A percentile compares a stretch with the other conserved stretches of the same genome.
These are phyloP conservation scores for Flaveria floridana DNA, from an alignment of 140 eudicot genomes.

Conservation along the genomic window DNA sequence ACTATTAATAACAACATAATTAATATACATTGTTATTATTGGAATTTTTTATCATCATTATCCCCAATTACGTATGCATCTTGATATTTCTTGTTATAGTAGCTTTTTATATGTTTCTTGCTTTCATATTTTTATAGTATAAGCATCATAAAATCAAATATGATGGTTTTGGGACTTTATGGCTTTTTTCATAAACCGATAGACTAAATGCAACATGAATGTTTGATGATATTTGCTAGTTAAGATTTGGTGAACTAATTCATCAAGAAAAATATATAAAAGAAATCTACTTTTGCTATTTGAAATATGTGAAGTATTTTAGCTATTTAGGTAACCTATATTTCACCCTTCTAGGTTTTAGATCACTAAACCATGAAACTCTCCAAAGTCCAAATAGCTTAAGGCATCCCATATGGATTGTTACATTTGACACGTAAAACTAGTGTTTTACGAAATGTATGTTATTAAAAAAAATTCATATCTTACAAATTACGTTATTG, in stretches of 20 bases:
- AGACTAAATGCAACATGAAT: constrained; percentile 41
- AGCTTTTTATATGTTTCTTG: background rate
- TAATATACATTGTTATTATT: background rate
- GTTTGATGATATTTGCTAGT: constrained; percentile 47
- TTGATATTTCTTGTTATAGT: background rate
- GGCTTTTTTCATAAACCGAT: background rate
- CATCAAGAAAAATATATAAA: constrained; percentile 12
- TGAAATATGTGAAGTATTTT: background rate
- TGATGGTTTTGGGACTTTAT: background rate
- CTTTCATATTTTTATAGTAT: background rate
- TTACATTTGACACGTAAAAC: background rate
- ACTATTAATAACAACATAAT: background rate
- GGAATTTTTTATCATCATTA: background rate
- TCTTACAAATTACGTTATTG: background rate
- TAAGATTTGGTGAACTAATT: constrained; percentile 74
- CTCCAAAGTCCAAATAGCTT: background rate
- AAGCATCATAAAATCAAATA: background rate
- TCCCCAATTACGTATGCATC: background rate
- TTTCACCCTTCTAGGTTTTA: constrained; percentile 29
- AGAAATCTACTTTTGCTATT: background rate
- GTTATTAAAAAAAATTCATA: background rate
- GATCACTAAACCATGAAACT: constrained; percentile 20
- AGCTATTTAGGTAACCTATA: constrained; percentile 37
- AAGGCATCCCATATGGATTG: background rate
- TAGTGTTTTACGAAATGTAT: background rate